Percentiles rank a stretch among this genome's conserved stretches.
Conservation (phyloP, 2,329 filamentous ascomycete species). For the Trichoderma sp. region DNA sequence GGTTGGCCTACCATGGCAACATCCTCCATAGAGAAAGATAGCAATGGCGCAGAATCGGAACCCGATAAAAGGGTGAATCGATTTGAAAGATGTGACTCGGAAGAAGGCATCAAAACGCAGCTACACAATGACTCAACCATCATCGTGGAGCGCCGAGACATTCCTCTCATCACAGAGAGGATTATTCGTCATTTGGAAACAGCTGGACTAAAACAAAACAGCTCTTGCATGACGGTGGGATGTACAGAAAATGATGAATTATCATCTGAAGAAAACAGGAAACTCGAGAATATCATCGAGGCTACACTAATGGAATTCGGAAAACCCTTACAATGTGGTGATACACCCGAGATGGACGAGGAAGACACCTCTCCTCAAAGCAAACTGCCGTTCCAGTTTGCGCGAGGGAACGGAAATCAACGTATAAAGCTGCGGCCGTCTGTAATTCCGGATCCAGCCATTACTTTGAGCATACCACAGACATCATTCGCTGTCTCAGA, state of each 20-base stretch:
- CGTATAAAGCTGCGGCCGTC: constrained; percentile 28
- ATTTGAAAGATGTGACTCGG: background rate
- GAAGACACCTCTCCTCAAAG: background rate
- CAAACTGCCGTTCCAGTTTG: constrained; percentile 20
- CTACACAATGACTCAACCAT: background rate
- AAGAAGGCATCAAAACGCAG: background rate
- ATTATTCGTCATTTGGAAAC: background rate
- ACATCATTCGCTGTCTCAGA: constrained; percentile 31
- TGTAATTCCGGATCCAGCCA: constrained; percentile 31
- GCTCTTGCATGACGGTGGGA: background rate
- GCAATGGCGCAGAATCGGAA: background rate
- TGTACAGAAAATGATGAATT: background rate
- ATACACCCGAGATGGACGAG: background rate
- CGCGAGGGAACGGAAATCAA: constrained; percentile 23
- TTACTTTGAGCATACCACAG: constrained; percentile 34
- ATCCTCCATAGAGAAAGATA: background rate
- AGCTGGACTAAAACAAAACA: background rate
- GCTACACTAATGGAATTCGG: background rate
- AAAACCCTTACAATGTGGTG: background rate
- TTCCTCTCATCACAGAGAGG: constrained; percentile 1
- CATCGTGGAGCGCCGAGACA: background rate
- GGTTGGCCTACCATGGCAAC: background rate
- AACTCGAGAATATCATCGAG: background rate
- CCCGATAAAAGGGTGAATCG: background rate
- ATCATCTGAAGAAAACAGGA: background rate